phyloP scores from a whole-genome alignment of 2,329 filamentous ascomycete genomes.

The Blastomyces silverae region DNA sequence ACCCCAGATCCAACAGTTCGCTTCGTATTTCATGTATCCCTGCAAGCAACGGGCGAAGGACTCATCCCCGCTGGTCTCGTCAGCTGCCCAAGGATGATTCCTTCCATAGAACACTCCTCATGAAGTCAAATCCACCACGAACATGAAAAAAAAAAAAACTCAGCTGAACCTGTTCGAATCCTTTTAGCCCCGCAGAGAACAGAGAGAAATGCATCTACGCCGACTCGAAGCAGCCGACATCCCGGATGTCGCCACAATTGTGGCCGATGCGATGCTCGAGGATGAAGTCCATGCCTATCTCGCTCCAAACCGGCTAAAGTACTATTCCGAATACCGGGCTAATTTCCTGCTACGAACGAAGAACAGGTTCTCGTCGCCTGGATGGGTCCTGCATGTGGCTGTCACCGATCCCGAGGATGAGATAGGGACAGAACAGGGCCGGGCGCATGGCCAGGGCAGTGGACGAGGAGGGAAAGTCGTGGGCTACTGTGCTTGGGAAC shows the following conservation, averaged over 20 bases:
- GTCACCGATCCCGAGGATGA: slow-evolving; percentile 20
- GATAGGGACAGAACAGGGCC: not conserved
- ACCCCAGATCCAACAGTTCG: too few species aligned
- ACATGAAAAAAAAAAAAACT: not conserved
- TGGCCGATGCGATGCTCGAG: slow-evolving; percentile 21
- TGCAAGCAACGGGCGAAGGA: not conserved
- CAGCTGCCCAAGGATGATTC: not conserved
- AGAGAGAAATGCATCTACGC: slow-evolving; percentile 21
- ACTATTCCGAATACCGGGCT: slow-evolving; percentile 21
- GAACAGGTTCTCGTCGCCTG: slow-evolving; percentile 19
- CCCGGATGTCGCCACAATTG: slow-evolving; percentile 19
- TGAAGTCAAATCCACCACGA: not conserved
- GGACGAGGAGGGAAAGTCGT: slow-evolving; percentile 20
- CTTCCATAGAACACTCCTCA: not conserved
- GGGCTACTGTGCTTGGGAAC: slow-evolving; percentile 20
- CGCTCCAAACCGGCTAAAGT: slow-evolving; percentile 19
- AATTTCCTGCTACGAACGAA: slow-evolving; percentile 20
- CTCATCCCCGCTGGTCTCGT: too few species aligned
- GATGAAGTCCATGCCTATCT: slow-evolving; percentile 22
- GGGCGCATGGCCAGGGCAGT: slow-evolving; percentile 12
- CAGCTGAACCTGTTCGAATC: not conserved
- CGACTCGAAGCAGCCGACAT: slow-evolving; percentile 19
- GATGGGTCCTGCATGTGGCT: slow-evolving; percentile 19
- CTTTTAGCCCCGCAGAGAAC: not conserved
- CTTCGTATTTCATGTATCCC: not conserved